Percentiles rank a stretch among this genome's conserved stretches.
Conservation (phyloP, 495 filamentous ascomycete genomes). For the Parmelia sp. region DNA sequence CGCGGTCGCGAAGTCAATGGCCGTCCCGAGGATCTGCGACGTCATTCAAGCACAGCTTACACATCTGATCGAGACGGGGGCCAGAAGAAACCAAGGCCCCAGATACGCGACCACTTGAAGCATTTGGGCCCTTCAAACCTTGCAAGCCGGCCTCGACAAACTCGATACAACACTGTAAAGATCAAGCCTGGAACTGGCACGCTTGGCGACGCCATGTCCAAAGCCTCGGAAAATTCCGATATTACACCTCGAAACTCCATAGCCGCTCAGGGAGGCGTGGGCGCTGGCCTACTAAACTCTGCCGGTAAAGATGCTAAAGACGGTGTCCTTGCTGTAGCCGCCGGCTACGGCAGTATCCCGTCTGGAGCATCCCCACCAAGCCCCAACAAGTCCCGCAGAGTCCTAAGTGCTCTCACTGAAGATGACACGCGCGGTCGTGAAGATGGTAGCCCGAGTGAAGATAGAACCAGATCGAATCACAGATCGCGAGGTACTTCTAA, state of each 20-base stretch:
- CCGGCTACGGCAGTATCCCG: conserved; percentile 58
- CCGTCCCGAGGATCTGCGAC: conserved; percentile 34
- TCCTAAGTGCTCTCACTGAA: conserved; percentile 17
- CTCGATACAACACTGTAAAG: conserved; percentile 83
- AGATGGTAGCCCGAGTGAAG: not conserved
- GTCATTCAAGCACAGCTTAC: conserved; percentile 42
- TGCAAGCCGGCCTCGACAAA: conserved; percentile 73
- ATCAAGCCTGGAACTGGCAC: conserved; percentile 61
- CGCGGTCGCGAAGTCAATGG: conserved; percentile 14
- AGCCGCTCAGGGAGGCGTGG: conserved; percentile 43
- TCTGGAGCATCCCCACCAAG: conserved; percentile 30
- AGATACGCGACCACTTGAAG: conserved; percentile 77
- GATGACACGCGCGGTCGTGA: conserved; percentile 14
- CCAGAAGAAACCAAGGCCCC: conserved; percentile 39
- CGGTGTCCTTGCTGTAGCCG: conserved; percentile 58
- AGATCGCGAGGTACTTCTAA: conserved; percentile 16
- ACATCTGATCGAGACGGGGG: conserved; percentile 25
- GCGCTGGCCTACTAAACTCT: conserved; percentile 44
- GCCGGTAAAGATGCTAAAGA: conserved; percentile 56
- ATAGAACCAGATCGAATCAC: conserved; percentile 9
- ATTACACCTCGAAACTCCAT: conserved; percentile 24
- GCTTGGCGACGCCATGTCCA: conserved; percentile 18
- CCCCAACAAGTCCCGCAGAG: conserved; percentile 25
- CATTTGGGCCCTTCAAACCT: conserved; percentile 90
- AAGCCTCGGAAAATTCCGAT: conserved; percentile 13